Percentiles rank a stretch among this genome's conserved stretches.
Conservation (phyloP, 2,329 filamentous ascomycete species). For the Exophiala oligosperma region DNA sequence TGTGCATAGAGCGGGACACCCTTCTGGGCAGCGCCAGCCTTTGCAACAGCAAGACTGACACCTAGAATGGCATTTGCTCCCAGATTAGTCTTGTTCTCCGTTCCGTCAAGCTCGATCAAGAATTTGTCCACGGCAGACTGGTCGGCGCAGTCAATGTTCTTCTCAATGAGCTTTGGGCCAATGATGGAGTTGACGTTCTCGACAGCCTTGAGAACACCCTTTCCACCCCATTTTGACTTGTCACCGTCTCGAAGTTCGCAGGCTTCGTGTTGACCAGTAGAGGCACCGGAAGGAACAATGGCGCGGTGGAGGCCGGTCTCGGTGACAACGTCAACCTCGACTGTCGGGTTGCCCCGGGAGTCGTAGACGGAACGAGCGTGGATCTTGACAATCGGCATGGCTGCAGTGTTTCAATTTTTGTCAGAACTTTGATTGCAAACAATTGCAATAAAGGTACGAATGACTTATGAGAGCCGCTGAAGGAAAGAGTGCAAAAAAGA, state of each 20-base stretch:
- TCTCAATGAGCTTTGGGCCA: conserved; percentile 77
- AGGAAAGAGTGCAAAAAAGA: conserved; percentile 1
- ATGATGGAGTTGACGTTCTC: conserved; percentile 82
- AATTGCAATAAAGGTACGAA: too few relatives aligned
- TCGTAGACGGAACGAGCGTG: conserved; percentile 96
- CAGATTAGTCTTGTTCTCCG: conserved; percentile 59
- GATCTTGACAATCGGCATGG: conserved; percentile 86
- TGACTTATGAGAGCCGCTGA: conserved; percentile 10
- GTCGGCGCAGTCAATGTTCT: conserved; percentile 81
- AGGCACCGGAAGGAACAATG: conserved; percentile 95
- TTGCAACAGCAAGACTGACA: conserved; percentile 65
- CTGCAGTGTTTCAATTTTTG: conserved; percentile 20
- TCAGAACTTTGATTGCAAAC: too few relatives aligned
- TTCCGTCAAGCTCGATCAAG: conserved; percentile 77
- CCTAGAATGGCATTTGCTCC: conserved; percentile 63
- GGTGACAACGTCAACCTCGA: conserved; percentile 96
- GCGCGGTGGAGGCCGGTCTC: conserved; percentile 95
- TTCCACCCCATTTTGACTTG: conserved; percentile 81
- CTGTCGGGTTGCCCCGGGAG: conserved; percentile 96
- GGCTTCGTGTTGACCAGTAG: conserved; percentile 89
- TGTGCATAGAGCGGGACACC: conserved; percentile 83
- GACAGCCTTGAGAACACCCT: conserved; percentile 83
- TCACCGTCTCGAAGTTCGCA: conserved; percentile 89
- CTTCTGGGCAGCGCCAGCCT: conserved; percentile 88
- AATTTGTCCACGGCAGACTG: conserved; percentile 81